Evolutionary conservation across 1,284 basidiomycete species (phyloP), one percentile per base, ranked within the genome.

Genomic region (Singerocomus inundabilis): DNA sequence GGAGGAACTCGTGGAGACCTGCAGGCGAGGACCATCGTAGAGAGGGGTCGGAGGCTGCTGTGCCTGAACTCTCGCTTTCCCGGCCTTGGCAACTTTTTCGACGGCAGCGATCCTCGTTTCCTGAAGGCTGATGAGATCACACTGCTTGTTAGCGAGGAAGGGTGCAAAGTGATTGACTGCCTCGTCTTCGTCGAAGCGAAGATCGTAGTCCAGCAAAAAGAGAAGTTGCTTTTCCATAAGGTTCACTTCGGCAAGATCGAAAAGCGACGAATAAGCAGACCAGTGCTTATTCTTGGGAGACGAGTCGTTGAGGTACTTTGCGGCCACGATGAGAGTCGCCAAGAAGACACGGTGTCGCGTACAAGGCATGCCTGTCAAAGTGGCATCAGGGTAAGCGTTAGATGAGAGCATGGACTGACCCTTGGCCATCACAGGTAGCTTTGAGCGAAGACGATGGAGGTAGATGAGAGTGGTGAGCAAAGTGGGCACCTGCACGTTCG

Each of bases 231-330:
- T 91, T 77, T 98, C 95, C 95, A 98, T 98, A 58, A 95, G 77
- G 72, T 96, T 98, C 71, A 98, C 83, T 71, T 90, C 87, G n/a
- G 74, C 69, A 46, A 82, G 71, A 60, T 83, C 77, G 66, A 88
- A 91, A 68, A 95, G 82, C 54, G 77, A 74, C 18, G 86, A 90
- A 70, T 95, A 93, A 48, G 72, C 67, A 48, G 83, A 80, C 94
- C 94, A 98, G 76, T 98, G 93, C 71, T 85, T 84, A 77, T 98
- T 98, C 79, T 96, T 98, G 13, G 91, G 91, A 36, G 87, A 88
- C 28, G 91, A 93, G 74, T 98, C 95, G 73, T 99, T 98, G 64
- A 98, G 82, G 72, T 98, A 98, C 74, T 99, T 99, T 60, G 94
- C 90, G 28, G 96, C 88, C 43, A 95, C 91, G 70, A 99, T 98